phyloP scores from a whole-genome alignment of 805 yeast genomes.

The Dipodascus geniculatus region DNA sequence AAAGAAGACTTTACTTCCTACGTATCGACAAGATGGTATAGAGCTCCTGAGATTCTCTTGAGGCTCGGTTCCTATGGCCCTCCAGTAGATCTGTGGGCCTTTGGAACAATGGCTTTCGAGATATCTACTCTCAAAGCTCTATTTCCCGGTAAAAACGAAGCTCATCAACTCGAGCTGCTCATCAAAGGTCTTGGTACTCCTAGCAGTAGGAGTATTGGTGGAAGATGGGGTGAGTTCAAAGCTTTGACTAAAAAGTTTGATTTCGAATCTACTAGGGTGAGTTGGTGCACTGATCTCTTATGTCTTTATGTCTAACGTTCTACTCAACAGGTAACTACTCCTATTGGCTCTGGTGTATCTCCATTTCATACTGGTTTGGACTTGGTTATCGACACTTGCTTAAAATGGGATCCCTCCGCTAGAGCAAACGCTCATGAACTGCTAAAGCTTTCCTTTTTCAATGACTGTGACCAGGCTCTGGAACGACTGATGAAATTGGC shows the following conservation, averaged over 20 bases:
- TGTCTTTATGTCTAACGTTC: constrained; percentile 9
- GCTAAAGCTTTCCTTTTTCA: constrained; percentile 10
- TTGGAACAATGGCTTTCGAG: constrained; percentile 85
- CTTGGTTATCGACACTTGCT: constrained; percentile 27
- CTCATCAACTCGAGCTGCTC: constrained; percentile 67
- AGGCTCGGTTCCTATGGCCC: constrained; percentile 51
- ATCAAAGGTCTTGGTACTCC: constrained; percentile 70
- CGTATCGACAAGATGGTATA: constrained; percentile 93
- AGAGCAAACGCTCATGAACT: constrained; percentile 15
- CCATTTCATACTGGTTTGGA: constrained; percentile 4
- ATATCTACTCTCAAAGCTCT: constrained; percentile 64
- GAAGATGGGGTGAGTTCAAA: constrained; percentile 10
- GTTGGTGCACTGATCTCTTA: constrained; percentile 7
- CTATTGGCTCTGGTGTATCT: constrained; percentile 1
- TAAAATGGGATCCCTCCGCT: constrained; percentile 65
- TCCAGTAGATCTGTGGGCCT: constrained; percentile 87
- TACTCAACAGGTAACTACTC: constrained; percentile 26
- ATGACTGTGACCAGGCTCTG: constrained; percentile 1
- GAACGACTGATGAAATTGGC: background rate
- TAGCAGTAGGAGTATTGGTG: constrained; percentile 17
- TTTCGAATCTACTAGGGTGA: constrained; percentile 9
- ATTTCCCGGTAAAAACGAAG: constrained; percentile 71
- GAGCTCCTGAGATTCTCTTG: constrained; percentile 77
- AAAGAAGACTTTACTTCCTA: constrained; percentile 60
- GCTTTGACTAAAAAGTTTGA: constrained; percentile 7